Evolutionary conservation across 1,139 yeast species (phyloP), one percentile per base, ranked within the genome.

Genomic region (Pichia kudriavzevii): DNA sequence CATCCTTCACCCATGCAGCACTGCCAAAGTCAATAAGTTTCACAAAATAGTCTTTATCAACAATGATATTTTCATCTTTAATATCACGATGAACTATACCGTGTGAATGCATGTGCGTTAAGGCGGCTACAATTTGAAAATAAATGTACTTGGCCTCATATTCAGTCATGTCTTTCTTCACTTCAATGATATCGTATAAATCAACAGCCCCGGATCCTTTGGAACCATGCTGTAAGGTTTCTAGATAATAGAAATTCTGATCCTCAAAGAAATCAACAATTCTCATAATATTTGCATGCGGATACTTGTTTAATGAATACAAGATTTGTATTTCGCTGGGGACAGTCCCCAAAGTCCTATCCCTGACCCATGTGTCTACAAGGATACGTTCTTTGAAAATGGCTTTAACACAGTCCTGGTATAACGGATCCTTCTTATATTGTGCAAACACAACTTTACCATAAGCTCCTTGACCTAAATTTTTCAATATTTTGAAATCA

Each of bases 301-400:
- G 91, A 43, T 75, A 74, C 35, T 68, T 64, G 50, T 76, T 77
- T 41, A 91, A 63, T 15, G 78, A 77, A 20, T 91, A 79, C 85
- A 91, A 79, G 31, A 91, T 80, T 56, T 87, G 94, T 48, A 91
- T 91, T 57, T 91, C 98, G 13, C 91, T 78, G 1, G 98, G 97
- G 22, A 91, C 82, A 0, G 95, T 88, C 4, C 98, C 98, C 28
- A 88, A 63, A 43, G 72, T 73, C 16, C 95, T 71, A 57, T 91
- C 97, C 38, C 97, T 67, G 2, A 87, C 94, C 98, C 98, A 91
- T 0, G 97, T 85, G 56, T 91, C 98, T 7, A 91, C 96, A 51
- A 91, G 64, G 48, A 91, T 91, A 37, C 95, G 72, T 47, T 87
- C 95, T 53, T 91, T 91, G 52, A 84, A 83, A 31, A 91, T 91